These are phyloP conservation scores for Pseudogymnoascus sp. DNA, from an alignment of 2,329 filamentous ascomycete species.

Conservation along the genomic window DNA sequence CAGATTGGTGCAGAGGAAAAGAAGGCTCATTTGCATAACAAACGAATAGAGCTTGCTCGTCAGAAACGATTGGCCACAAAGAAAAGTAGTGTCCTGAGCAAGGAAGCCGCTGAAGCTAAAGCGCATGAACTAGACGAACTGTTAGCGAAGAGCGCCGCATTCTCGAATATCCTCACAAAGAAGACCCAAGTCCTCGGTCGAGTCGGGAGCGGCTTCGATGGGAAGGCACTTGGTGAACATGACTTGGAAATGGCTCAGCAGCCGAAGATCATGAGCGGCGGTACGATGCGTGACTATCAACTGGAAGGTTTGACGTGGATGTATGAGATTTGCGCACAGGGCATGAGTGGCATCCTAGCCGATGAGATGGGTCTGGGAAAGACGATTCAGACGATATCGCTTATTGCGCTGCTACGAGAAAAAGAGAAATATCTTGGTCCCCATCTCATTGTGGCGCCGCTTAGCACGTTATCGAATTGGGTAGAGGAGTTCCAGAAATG, in stretches of 20 bases:
- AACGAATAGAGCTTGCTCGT: conserved; percentile 33
- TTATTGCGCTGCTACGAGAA: conserved; percentile 71
- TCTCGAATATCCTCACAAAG: conserved; percentile 53
- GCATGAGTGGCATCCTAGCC: conserved; percentile 52
- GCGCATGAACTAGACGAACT: conserved; percentile 51
- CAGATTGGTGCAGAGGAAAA: conserved; percentile 34
- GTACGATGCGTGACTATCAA: conserved; percentile 90
- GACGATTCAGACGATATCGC: conserved; percentile 42
- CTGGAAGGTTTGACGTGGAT: conserved; percentile 94
- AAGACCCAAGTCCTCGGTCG: conserved; percentile 55
- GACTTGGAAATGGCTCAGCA: conserved; percentile 75
- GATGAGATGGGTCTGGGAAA: conserved; percentile 57
- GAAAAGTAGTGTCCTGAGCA: conserved; percentile 42
- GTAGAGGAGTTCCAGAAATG: conserved; percentile 86
- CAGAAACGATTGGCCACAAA: conserved; percentile 27
- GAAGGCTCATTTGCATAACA: conserved; percentile 39
- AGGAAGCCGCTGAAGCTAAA: conserved; percentile 48
- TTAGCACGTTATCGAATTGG: conserved; percentile 94
- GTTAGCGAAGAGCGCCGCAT: conserved; percentile 50
- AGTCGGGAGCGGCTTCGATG: conserved; percentile 52
- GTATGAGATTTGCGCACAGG: conserved; percentile 54
- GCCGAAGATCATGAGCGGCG: conserved; percentile 74
- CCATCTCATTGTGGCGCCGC: conserved; percentile 79
- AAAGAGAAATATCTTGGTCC: conserved; percentile 76
- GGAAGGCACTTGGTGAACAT: conserved; percentile 51